Evolutionary conservation across 306 rosid genomes (phyloP).

Genomic region (Nissolia schottii): DNA sequence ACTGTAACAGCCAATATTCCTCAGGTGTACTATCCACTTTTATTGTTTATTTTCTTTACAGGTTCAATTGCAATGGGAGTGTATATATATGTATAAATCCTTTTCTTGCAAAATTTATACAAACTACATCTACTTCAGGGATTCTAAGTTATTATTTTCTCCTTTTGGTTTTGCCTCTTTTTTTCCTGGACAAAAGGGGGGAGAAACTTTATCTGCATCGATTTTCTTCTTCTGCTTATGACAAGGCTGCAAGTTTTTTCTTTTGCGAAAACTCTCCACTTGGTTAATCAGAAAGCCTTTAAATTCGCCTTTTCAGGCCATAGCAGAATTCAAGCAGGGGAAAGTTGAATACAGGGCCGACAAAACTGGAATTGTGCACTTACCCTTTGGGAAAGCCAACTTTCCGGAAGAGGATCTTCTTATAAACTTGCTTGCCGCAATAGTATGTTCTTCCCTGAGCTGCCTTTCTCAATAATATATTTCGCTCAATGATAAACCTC

Average conservation of each 20-base stretch:
- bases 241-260: neutral
- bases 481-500: neutral
- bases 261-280: neutral
- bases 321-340: conserved; percentile 95
- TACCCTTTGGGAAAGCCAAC: conserved; percentile 85
- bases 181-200: neutral
- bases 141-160: neutral
- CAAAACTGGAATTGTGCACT: conserved; percentile 96
- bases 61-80: neutral
- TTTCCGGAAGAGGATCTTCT: conserved; percentile 87
- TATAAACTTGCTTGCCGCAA: conserved; percentile 70
- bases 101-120: conserved; percentile 4
- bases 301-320: conserved; percentile 54
- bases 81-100: neutral
- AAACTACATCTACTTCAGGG: neutral
- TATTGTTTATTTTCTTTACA: neutral
- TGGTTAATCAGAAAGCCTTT: neutral
- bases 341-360: conserved; percentile 97
- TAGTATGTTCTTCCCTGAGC: conserved; percentile 53
- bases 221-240: neutral
- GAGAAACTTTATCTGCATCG: neutral
- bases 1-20: conserved; percentile 94
- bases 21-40: conserved; percentile 50
- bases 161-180: neutral
- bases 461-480: neutral